Evolutionary conservation across 257 asterid genomes (phyloP).

Genomic region (Mitragyna speciosa): DNA sequence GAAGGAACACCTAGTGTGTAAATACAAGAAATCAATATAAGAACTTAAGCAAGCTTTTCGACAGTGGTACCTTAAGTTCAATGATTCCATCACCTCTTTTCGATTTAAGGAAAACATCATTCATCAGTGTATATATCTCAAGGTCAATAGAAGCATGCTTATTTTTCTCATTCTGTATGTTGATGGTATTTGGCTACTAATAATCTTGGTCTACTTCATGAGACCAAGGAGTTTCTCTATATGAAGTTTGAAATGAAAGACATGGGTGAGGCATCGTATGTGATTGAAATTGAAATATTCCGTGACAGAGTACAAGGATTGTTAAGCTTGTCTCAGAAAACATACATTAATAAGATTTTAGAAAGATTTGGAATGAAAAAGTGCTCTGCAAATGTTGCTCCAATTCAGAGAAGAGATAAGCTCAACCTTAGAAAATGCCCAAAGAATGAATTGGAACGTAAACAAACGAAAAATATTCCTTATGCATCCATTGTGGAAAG

Average conservation of each 20-base stretch:
- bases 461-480: no score
- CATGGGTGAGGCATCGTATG: background rate
- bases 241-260: background rate
- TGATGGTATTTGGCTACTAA: no score
- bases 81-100: background rate
- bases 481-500: no score
- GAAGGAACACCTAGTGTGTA: background rate
- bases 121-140: background rate
- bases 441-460: no score
- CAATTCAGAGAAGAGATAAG: no score
- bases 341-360: no score
- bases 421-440: no score
- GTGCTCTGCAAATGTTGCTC: no score
- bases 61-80: slow-evolving; percentile 12
- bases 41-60: slow-evolving; percentile 10
- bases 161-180: no score
- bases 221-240: background rate
- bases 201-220: background rate
- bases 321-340: no score
- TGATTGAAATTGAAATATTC: background rate
- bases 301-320: no score
- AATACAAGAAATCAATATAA: background rate
- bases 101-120: background rate
- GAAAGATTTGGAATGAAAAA: no score
- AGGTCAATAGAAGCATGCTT: background rate